phyloP scores from a whole-genome alignment of 257 asterid species.

The Knoxia roxburghii region DNA sequence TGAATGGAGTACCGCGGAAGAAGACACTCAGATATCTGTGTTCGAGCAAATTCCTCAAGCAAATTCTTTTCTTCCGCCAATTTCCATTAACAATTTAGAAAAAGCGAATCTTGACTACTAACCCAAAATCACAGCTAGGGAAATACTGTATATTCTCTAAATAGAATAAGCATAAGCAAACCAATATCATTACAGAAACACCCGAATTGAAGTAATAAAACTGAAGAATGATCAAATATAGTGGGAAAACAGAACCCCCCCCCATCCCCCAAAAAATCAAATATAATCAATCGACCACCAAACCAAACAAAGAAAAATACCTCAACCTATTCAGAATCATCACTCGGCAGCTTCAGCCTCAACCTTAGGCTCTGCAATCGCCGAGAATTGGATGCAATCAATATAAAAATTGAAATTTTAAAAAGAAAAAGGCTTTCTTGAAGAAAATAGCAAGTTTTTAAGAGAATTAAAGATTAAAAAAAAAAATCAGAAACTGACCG shows the following conservation, averaged over 20 bases:
- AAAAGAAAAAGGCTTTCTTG: not conserved
- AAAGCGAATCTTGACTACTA: not conserved
- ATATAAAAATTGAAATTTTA: not conserved
- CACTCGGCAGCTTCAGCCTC: slow-evolving; percentile 24
- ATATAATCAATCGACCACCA: not conserved
- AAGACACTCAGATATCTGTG: not conserved
- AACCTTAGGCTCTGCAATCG: slow-evolving; percentile 29
- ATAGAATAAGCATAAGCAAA: not conserved
- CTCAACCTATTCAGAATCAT: slow-evolving; percentile 13
- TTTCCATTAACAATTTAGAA: not conserved
- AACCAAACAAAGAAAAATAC: slow-evolving; percentile 4
- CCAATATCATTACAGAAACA: not conserved
- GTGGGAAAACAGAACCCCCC: not conserved
- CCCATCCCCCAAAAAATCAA: not conserved
- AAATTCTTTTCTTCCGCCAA: not conserved
- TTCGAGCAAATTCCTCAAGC: too few relatives aligned
- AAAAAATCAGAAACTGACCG: slow-evolving; percentile 26
- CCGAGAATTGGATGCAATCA: not conserved
- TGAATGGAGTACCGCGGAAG: not conserved
- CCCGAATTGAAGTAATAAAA: not conserved
- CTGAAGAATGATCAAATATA: not conserved
- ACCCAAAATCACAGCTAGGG: not conserved
- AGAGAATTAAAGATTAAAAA: too few relatives aligned
- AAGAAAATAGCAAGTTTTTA: not conserved
- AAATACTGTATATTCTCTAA: not conserved